Conservation (phyloP, 2,329 filamentous ascomycete genomes). For the Atkinsonella texensis region DNA sequence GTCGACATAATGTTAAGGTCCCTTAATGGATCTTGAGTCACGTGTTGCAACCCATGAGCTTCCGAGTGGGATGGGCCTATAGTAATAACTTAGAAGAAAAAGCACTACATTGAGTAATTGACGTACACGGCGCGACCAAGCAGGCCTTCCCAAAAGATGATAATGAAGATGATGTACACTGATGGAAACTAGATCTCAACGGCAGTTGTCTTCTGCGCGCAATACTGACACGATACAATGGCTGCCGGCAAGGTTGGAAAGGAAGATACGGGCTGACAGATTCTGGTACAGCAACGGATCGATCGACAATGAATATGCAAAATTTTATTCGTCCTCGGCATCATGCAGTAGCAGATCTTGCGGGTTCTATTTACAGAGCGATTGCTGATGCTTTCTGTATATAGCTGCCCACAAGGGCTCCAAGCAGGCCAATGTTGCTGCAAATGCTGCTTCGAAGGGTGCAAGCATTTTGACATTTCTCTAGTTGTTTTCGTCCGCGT, state of each 20-base stretch:
- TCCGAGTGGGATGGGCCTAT: no score
- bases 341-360: constrained; percentile 65
- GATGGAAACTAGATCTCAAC: neutral
- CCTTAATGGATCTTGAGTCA: no score
- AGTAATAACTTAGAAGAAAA: no score
- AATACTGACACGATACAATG: constrained; percentile 19
- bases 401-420: constrained; percentile 50
- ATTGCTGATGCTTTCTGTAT: constrained; percentile 55
- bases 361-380: constrained; percentile 59
- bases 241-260: constrained; percentile 27
- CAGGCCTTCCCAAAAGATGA: no score
- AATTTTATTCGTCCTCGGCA: constrained; percentile 22
- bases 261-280: constrained; percentile 34
- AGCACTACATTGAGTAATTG: no score
- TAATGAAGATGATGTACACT: no score
- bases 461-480: constrained; percentile 46
- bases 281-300: constrained; percentile 5
- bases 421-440: constrained; percentile 87
- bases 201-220: neutral
- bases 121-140: no score
- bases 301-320: constrained; percentile 6
- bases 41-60: no score
- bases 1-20: no score
- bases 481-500: neutral
- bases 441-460: constrained; percentile 92